Evolutionary conservation across 306 rosid species (phyloP).

Genomic region (Glycyrrhiza uralensis): DNA sequence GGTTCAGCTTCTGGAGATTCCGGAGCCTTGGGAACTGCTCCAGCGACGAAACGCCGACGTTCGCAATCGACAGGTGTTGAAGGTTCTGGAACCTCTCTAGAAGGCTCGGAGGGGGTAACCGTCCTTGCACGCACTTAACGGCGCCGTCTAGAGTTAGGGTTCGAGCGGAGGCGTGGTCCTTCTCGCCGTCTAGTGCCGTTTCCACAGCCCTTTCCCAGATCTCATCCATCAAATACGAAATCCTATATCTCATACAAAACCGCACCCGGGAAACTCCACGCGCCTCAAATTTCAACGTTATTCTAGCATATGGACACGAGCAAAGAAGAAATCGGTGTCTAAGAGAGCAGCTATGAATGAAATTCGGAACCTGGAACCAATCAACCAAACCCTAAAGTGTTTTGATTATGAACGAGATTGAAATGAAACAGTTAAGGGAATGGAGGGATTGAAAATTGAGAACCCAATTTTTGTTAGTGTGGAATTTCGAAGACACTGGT

Average conservation of each 20-base stretch:
- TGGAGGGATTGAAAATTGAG: conserved; percentile 5
- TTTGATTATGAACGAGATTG: neutral
- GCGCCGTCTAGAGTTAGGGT: conserved; percentile 88
- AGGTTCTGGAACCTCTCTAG: conserved; percentile 80
- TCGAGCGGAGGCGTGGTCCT: conserved; percentile 61
- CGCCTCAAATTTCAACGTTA: neutral
- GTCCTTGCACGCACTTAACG: conserved; percentile 82
- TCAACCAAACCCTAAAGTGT: neutral
- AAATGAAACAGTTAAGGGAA: neutral
- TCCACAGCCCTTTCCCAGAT: conserved; percentile 97
- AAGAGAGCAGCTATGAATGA: neutral
- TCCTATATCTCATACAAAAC: conserved; percentile 56
- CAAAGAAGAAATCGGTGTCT: neutral
- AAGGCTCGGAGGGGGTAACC: conserved; percentile 75
- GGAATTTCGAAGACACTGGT: conserved; percentile 9
- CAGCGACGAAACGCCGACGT: conserved; percentile 80
- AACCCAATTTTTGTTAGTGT: neutral
- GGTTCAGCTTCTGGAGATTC: conserved; percentile 68
- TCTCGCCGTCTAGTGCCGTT: conserved; percentile 81
- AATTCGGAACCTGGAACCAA: neutral
- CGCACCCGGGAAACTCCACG: neutral
- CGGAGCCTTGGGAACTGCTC: conserved; percentile 83
- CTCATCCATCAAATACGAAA: conserved; percentile 81
- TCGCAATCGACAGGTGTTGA: conserved; percentile 85
- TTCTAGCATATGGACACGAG: neutral